Percentiles rank a stretch among this genome's conserved stretches.
Conservation (phyloP, 1,284 basidiomycete genomes). For the Moesziomyces antarcticus region DNA sequence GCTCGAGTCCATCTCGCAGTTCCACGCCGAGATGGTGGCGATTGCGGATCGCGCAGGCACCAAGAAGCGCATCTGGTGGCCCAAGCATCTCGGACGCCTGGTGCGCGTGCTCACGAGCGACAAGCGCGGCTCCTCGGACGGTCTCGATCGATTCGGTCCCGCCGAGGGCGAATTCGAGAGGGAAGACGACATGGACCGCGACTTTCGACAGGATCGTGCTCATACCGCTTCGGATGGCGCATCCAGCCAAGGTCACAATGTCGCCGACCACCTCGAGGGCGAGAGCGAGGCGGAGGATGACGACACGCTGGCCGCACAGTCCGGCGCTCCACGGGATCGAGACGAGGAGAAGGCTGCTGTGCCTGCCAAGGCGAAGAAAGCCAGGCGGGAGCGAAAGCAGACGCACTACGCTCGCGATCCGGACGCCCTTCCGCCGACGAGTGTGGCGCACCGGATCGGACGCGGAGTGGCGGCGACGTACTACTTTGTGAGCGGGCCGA, state of each 20-base stretch:
- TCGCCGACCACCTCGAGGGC: slow-evolving; percentile 18
- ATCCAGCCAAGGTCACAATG: not conserved
- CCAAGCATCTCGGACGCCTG: slow-evolving; percentile 71
- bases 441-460: slow-evolving; percentile 50
- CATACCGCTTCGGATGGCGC: slow-evolving; percentile 7
- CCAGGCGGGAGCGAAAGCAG: slow-evolving; percentile 7
- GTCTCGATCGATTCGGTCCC: slow-evolving; percentile 27
- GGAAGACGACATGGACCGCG: slow-evolving; percentile 37
- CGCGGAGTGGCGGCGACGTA: slow-evolving; percentile 31
- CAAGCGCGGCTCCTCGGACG: slow-evolving; percentile 33
- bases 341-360: slow-evolving; percentile 32
- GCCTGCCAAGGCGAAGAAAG: slow-evolving; percentile 4
- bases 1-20: slow-evolving; percentile 70
- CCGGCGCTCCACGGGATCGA: not conserved
- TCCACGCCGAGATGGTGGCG: slow-evolving; percentile 71
- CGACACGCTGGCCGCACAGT: not conserved
- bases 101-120: slow-evolving; percentile 59
- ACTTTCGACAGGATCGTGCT: slow-evolving; percentile 33
- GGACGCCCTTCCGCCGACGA: slow-evolving; percentile 76
- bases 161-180: slow-evolving; percentile 28
- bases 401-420: slow-evolving; percentile 73
- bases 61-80: slow-evolving; percentile 72
- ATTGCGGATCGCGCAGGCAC: slow-evolving; percentile 69
- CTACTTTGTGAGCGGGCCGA: slow-evolving; percentile 68
- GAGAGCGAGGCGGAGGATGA: slow-evolving; percentile 22